Conservation (phyloP, 1,139 yeast genomes). For the Taphrina betulina region DNA sequence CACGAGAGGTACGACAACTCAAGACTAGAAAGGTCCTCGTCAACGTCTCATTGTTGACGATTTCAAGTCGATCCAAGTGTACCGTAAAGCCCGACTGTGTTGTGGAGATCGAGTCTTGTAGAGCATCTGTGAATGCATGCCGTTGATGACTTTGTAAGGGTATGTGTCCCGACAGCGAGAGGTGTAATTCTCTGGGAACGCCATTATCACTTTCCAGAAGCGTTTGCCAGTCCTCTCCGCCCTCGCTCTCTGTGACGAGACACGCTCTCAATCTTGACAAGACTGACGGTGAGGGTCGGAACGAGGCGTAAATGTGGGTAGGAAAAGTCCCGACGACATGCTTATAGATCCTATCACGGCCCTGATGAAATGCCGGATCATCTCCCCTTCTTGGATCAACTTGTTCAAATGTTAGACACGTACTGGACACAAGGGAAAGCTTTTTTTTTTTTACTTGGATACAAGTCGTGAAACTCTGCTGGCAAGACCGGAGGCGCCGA, state of each 20-base stretch:
- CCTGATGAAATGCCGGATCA: conserved; percentile 28
- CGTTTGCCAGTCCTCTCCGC: background rate
- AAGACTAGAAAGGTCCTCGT: background rate
- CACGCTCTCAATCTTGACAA: background rate
- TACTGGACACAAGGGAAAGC: background rate
- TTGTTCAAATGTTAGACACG: no score
- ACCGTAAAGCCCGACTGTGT: background rate
- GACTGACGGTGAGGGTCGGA: background rate
- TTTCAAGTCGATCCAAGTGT: background rate
- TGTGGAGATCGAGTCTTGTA: background rate
- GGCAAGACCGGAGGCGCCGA: conserved; percentile 4
- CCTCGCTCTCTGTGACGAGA: background rate
- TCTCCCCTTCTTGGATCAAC: conserved; percentile 24
- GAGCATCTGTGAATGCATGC: background rate
- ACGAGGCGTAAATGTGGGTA: conserved; percentile 18
- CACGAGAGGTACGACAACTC: background rate
- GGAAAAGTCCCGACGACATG: conserved; percentile 22
- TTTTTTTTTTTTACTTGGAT: background rate
- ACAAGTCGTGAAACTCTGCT: conserved; percentile 6
- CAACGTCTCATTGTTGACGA: background rate
- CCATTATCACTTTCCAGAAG: conserved; percentile 2
- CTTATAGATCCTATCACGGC: conserved; percentile 1
- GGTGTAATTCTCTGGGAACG: conserved; percentile 7
- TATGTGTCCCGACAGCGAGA: conserved; percentile 1
- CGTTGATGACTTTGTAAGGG: background rate